Base-by-base conservation (phyloP, 805 yeast genomes). In the Danielia reshetovae region DNA sequence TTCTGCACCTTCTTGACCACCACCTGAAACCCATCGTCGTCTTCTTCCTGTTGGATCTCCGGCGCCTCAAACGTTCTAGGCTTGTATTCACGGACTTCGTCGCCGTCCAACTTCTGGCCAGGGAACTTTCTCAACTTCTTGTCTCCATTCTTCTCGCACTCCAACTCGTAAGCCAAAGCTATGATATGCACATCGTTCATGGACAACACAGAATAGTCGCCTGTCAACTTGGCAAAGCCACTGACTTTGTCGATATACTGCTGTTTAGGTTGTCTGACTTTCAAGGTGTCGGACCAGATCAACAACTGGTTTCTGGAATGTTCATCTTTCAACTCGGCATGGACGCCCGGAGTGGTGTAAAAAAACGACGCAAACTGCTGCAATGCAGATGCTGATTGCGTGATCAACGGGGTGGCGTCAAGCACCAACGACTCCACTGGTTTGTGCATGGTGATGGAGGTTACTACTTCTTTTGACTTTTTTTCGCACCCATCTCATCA, bases 361-460 rank as follows among this genome's bases (percentile, higher is more conserved):
- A 85, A 85, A n/a, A 62, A 58, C 12, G 72, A 59, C 1, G 95
- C 97, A 53, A 72, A 75, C 44, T 74, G 76, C 49, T 80, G 79
- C 29, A 93, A 67, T 14, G 80, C 74, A 3, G 88, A 72, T 9
- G 85, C 85, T 4, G 93, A 72, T 51, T 86, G 94, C 2, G 95
- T 83, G 48, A 93, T 84, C 46, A 93, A 65, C 5, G 98, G 98
- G 32, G 96, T 93, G 3, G 98, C 97, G 72, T 93, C 98, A 46
- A 93, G 44, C 13, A 47, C 50, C 32, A 46, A 38, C 29, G 36
- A 27, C 5, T 39, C 39, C 16, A 46, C 38, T 8, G 40, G 39
- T 25, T 45, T 43, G 18, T 18, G 22, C 33, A 30, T 30, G 24
- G 24, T 19, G 19, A 22, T 18, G 10, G 24, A 12, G 11, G 19